These are phyloP conservation scores for Arabidopsis hybrid DNA, from an alignment of 441 rosid species.

Conservation along the genomic window DNA sequence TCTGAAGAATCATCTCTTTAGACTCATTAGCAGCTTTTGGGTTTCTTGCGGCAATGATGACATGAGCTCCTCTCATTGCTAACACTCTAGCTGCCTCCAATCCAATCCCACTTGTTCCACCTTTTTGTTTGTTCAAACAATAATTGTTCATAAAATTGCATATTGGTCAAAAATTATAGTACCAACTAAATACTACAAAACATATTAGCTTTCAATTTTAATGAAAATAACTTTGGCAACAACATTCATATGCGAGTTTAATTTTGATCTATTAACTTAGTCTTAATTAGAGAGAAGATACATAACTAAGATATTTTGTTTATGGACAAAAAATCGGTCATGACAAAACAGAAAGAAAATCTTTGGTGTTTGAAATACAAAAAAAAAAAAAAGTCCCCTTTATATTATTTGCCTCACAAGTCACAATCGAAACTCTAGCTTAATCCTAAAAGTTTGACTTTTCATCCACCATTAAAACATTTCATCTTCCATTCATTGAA, in stretches of 20 bases:
- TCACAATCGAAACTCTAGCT: not conserved
- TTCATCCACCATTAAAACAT: conserved; percentile 6
- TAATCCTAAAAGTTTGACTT: conserved; percentile 26
- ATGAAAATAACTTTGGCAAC: too few species aligned
- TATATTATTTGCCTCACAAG: not conserved
- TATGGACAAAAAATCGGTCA: not conserved
- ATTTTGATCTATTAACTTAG: not conserved
- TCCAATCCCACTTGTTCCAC: conserved; percentile 95
- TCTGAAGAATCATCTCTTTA: conserved; percentile 50
- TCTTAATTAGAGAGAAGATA: not conserved
- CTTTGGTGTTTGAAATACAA: not conserved
- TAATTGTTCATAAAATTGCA: too few species aligned
- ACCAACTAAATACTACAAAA: not conserved
- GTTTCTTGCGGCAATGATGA: conserved; percentile 87
- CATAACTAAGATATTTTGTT: not conserved
- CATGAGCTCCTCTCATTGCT: conserved; percentile 71
- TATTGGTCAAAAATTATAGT: too few species aligned
- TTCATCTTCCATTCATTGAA: not conserved
- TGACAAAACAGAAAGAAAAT: not conserved
- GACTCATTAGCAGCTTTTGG: conserved; percentile 73
- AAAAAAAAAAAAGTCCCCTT: not conserved
- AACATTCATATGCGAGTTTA: too few species aligned
- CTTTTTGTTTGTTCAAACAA: conserved; percentile 41
- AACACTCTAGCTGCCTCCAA: conserved; percentile 87
- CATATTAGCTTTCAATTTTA: too few species aligned